Evolutionary conservation across 208 protist species (phyloP).

Genomic region (Acanthamoeba quina): DNA sequence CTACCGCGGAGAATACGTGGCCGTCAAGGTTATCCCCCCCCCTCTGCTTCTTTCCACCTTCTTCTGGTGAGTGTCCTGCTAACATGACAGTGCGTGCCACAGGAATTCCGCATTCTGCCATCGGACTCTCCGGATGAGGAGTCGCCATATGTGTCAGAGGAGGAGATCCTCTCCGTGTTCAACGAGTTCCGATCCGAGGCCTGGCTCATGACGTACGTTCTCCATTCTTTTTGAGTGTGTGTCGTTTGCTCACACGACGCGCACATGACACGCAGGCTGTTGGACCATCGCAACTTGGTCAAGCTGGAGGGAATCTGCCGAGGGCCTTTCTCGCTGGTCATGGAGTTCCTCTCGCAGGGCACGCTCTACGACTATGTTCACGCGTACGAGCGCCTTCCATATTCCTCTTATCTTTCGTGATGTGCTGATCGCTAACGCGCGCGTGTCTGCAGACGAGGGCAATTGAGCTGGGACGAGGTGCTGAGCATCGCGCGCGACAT

Average conservation of each 20-base stretch:
- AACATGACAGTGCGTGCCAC: background rate
- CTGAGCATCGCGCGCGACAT: conserved; percentile 28
- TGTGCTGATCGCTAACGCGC: no score
- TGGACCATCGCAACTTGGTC: conserved; percentile 57
- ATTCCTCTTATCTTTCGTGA: no score
- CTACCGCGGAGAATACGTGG: conserved; percentile 36
- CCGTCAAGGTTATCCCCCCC: background rate
- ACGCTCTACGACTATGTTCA: conserved; percentile 60
- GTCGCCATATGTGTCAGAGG: background rate
- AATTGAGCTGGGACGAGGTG: conserved; percentile 24
- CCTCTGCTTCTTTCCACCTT: no score
- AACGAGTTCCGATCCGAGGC: conserved; percentile 69
- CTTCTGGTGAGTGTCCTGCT: no score
- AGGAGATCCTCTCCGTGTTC: conserved; percentile 42
- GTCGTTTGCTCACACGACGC: background rate
- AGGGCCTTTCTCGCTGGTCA: conserved; percentile 37
- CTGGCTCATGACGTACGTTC: conserved; percentile 67
- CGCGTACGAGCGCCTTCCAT: background rate
- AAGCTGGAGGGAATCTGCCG: conserved; percentile 35
- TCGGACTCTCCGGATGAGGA: background rate
- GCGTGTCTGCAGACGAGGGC: background rate
- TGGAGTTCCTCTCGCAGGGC: conserved; percentile 62
- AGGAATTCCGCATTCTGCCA: conserved; percentile 55
- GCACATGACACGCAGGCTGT: background rate
- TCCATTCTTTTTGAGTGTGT: background rate